Evolutionary conservation across 257 asterid genomes (phyloP).

Genomic region (Paulownia fortunei): DNA sequence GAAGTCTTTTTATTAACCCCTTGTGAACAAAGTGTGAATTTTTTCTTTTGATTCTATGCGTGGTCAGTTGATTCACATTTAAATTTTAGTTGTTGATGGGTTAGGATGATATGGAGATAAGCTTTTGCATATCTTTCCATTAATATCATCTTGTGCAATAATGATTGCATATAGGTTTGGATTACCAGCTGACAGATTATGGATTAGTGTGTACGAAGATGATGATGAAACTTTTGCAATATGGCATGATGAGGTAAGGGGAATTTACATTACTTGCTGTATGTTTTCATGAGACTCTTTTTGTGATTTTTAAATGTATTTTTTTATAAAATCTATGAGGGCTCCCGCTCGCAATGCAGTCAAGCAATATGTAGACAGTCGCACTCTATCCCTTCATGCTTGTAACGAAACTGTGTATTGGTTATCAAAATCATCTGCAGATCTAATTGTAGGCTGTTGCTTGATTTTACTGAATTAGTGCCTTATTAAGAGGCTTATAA

Average conservation of each 20-base stretch:
- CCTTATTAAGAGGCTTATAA: not conserved
- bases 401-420: not conserved
- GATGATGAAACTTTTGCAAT: constrained; percentile 81
- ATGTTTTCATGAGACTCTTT: not conserved
- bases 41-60: not conserved
- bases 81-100: not conserved
- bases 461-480: not conserved
- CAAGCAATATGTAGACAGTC: not conserved
- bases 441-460: constrained; percentile 9
- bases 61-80: constrained; percentile 11
- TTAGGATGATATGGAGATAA: not conserved
- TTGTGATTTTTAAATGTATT: not conserved
- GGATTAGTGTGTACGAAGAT: constrained; percentile 86
- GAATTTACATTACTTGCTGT: not conserved
- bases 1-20: not conserved
- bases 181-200: constrained; percentile 71
- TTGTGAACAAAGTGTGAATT: not conserved
- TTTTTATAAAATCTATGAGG: not conserved
- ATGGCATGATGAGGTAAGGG: constrained; percentile 82
- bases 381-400: not conserved
- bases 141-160: constrained; percentile 7
- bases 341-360: not conserved
- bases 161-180: constrained; percentile 56
- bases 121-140: not conserved
- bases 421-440: constrained; percentile 7